Evolutionary conservation across 768 basidiomycete species (phyloP).

Genomic region (Dentipellis fragilis): DNA sequence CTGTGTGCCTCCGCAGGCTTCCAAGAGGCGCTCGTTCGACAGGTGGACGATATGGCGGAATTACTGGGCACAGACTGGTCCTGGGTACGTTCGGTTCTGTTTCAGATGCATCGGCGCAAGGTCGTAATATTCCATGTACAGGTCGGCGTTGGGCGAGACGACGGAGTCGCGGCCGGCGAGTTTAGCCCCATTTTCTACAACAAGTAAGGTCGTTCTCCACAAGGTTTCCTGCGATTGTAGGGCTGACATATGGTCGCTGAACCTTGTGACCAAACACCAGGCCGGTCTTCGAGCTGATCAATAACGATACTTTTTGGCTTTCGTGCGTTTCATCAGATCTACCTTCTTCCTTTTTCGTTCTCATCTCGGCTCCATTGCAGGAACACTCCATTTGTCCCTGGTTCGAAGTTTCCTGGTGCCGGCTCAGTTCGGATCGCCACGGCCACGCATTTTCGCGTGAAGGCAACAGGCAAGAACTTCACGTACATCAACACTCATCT

Average conservation of each 20-base stretch:
- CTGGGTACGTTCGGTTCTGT: slow-evolving; percentile 28
- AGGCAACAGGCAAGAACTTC: slow-evolving; percentile 19
- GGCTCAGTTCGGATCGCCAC: slow-evolving; percentile 42
- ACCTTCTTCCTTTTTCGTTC: background rate
- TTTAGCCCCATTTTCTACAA: slow-evolving; percentile 57
- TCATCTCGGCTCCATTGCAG: slow-evolving; percentile 16
- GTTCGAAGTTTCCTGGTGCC: slow-evolving; percentile 39
- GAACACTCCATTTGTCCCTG: slow-evolving; percentile 34
- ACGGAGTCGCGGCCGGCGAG: slow-evolving; percentile 45
- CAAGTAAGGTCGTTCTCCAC: slow-evolving; percentile 18
- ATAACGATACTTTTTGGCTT: slow-evolving; percentile 45
- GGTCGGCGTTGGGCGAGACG: slow-evolving; percentile 56
- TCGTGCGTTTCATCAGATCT: slow-evolving; percentile 28
- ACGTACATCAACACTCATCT: slow-evolving; percentile 43
- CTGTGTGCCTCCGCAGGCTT: slow-evolving; percentile 25
- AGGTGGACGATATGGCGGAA: slow-evolving; percentile 43
- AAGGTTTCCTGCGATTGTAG: background rate
- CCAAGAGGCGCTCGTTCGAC: slow-evolving; percentile 45
- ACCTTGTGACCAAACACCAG: slow-evolving; percentile 11
- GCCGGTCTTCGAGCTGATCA: slow-evolving; percentile 26
- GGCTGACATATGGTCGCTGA: too few relatives aligned
- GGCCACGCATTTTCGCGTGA: slow-evolving; percentile 26
- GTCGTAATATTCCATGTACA: slow-evolving; percentile 9
- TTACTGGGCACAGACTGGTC: slow-evolving; percentile 46
- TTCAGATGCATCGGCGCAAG: too few relatives aligned